These are phyloP conservation scores for Thermoascus crustaceus DNA, from an alignment of 2,329 filamentous ascomycete species.

Conservation along the genomic window DNA sequence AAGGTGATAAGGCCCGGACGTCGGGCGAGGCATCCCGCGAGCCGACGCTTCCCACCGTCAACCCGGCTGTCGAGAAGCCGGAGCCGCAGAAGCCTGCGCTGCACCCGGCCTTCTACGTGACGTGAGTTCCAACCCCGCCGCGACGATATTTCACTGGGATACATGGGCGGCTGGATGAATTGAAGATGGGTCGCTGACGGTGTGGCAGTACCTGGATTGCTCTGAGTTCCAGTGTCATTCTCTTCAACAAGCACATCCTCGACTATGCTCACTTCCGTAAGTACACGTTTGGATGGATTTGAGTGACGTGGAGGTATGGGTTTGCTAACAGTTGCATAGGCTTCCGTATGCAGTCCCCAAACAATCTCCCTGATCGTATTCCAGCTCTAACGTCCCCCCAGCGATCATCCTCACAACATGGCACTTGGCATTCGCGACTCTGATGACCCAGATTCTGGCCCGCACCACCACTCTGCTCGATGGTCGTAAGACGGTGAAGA, in stretches of 20 bases:
- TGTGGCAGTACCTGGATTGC: conserved; percentile 72
- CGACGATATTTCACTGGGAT: background rate
- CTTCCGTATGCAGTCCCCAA: conserved; percentile 34
- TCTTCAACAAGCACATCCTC: conserved; percentile 99
- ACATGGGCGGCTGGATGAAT: background rate
- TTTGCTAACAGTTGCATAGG: conserved; percentile 19
- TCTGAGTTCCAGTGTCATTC: conserved; percentile 85
- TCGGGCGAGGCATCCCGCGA: conserved; percentile 59
- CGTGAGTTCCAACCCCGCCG: conserved; percentile 33
- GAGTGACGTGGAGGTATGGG: conserved; percentile 3
- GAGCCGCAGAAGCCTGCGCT: conserved; percentile 57
- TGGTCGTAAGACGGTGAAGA: conserved; percentile 90
- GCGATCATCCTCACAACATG: conserved; percentile 77
- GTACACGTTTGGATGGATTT: conserved; percentile 19
- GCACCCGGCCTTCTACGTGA: conserved; percentile 80
- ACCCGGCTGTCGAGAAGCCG: conserved; percentile 64
- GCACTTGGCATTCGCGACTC: conserved; percentile 84
- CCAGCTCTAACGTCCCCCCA: conserved; percentile 16
- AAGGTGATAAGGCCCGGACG: conserved; percentile 72
- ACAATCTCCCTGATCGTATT: conserved; percentile 2
- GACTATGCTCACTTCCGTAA: conserved; percentile 76
- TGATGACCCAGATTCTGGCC: conserved; percentile 90
- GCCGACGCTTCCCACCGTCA: conserved; percentile 67
- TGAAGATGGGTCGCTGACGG: conserved; percentile 11
- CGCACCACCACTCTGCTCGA: conserved; percentile 85